Conservation (phyloP, 1,139 yeast species). For the Saccharomyces hybrid region DNA sequence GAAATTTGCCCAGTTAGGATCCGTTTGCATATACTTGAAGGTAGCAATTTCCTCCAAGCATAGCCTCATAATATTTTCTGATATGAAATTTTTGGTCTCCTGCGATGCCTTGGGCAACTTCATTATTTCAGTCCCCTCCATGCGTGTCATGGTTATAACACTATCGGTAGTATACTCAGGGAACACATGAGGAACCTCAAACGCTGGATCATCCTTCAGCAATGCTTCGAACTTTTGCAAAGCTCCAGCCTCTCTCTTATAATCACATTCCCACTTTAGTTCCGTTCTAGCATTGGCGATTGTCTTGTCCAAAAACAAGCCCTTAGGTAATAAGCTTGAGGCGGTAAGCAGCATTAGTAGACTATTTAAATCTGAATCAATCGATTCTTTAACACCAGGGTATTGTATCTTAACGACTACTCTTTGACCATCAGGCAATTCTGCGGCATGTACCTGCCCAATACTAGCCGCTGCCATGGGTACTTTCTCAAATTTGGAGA, state of each 20-base stretch:
- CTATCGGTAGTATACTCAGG: constrained; percentile 73
- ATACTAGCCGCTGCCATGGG: constrained; percentile 98
- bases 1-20: constrained; percentile 99
- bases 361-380: constrained; percentile 89
- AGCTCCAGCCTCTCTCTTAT: constrained; percentile 80
- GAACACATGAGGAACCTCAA: constrained; percentile 75
- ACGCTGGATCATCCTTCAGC: constrained; percentile 57
- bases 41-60: constrained; percentile 79
- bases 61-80: constrained; percentile 77
- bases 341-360: constrained; percentile 76
- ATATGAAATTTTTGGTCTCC: constrained; percentile 69
- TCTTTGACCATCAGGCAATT: constrained; percentile 48
- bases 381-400: constrained; percentile 94
- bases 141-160: constrained; percentile 82
- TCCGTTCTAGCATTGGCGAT: constrained; percentile 90
- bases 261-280: constrained; percentile 96
- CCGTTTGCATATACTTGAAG: constrained; percentile 94
- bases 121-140: constrained; percentile 78
- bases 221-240: constrained; percentile 60
- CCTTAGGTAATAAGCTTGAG: constrained; percentile 80
- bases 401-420: constrained; percentile 97
- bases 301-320: constrained; percentile 84
- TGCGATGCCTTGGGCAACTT: constrained; percentile 53
- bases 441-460: constrained; percentile 92
- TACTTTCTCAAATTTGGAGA: constrained; percentile 69